These are phyloP conservation scores for Tremellales sp. DNA, from an alignment of 1,284 basidiomycete genomes.

Conservation along the genomic window DNA sequence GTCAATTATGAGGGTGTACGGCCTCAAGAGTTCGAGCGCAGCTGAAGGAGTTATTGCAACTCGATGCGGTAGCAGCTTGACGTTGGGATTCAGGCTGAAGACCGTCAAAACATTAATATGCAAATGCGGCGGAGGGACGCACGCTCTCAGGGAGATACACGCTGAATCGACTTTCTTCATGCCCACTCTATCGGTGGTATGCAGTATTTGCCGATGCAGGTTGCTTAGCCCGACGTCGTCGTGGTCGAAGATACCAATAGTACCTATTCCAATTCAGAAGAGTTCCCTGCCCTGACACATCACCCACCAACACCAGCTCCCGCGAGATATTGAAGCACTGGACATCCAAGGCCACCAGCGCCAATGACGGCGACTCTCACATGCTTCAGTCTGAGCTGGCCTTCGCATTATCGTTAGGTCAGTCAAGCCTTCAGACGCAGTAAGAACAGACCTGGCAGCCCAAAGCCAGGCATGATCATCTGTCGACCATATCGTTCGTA, in stretches of 20 bases:
- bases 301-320: slow-evolving; percentile 81
- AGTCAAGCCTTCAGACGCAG: slow-evolving; percentile 3
- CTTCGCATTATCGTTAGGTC: slow-evolving; percentile 37
- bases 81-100: slow-evolving; percentile 65
- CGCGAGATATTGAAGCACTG: slow-evolving; percentile 87
- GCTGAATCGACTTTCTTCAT: slow-evolving; percentile 81
- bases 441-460: slow-evolving; percentile 63
- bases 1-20: slow-evolving; percentile 79
- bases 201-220: slow-evolving; percentile 88
- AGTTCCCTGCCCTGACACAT: background rate
- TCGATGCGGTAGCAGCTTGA: slow-evolving; percentile 57
- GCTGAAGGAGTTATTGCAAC: slow-evolving; percentile 60
- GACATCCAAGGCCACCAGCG: slow-evolving; percentile 94
- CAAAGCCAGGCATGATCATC: slow-evolving; percentile 91
- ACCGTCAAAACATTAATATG: background rate
- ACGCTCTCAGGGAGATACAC: slow-evolving; percentile 62
- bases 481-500: slow-evolving; percentile 92
- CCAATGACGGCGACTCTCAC: slow-evolving; percentile 84
- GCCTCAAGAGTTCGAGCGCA: slow-evolving; percentile 58
- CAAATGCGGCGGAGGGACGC: slow-evolving; percentile 17
- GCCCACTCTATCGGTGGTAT: slow-evolving; percentile 75
- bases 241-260: slow-evolving; percentile 82
- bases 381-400: slow-evolving; percentile 72
- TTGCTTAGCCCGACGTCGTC: slow-evolving; percentile 90
- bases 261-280: slow-evolving; percentile 15